Evolutionary conservation across 176 grass and related monocot genomes (phyloP), one percentile per base, ranked within the genome.

Genomic region (Triticum aestivum): DNA sequence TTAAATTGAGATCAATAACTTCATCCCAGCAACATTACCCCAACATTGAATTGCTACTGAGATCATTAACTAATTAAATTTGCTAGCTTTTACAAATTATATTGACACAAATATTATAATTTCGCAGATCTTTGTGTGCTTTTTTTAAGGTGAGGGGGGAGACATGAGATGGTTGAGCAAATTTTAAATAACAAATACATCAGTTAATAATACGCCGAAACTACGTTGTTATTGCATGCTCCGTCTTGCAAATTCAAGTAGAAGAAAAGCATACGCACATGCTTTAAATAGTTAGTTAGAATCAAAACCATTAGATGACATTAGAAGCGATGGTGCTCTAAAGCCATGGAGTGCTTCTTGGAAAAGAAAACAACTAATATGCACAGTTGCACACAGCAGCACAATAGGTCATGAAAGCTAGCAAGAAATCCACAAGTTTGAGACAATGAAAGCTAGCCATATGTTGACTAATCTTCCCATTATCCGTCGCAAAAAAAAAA

Each of bases 181-280:
- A 71, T 21, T 56, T 59, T 29, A 38, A 72, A 61, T 9, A 11
- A 12, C 8, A 27, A 3, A 63, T 2, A 18, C n/a, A 44, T 29
- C 37, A n/a, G 10, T 23, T 39, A 27, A 75, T 49, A 52, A 47
- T 52, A 10, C 7, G 11, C 49, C 51, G 23, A 69, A 62, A 5
- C 4, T 38, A 82, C 37, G 3, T 76, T 91, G 18, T 87, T 91
- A 91, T 91, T 85, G 86, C 82, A 91, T 91, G 89, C 51, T 61
- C 67, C 61, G 66, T 82, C 5, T 49, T 51, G 12, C 9, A 68
- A 80, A 34, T 59, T 87, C 27, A 35, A 23, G 35, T 38, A 21
- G 13, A 42, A 79, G 54, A 59, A 70, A 73, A 45, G 6, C 4
- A 26, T 24, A 47, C n/a, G 78, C 34, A 18, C 51, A 72, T 77